Conservation (phyloP, 768 basidiomycete species). For the Lactarius akahatsu region DNA sequence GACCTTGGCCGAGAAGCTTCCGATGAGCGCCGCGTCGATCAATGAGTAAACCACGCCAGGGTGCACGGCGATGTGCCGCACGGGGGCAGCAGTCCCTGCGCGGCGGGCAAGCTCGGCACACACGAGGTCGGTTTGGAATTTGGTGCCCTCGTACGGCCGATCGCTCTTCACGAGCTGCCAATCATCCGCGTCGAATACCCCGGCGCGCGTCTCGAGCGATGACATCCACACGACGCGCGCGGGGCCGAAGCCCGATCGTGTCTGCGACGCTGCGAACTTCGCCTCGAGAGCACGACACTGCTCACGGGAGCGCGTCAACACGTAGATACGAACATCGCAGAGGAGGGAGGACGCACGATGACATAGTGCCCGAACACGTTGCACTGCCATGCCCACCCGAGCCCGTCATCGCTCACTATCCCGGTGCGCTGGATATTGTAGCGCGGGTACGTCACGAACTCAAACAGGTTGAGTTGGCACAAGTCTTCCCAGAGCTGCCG, state of each 20-base stretch:
- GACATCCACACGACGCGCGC: slow-evolving; percentile 79
- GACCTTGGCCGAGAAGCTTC: slow-evolving; percentile 44
- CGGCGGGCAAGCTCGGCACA: slow-evolving; percentile 52
- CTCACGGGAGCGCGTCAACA: slow-evolving; percentile 4
- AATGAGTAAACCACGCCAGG: slow-evolving; percentile 72
- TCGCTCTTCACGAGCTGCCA: slow-evolving; percentile 65
- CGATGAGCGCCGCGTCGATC: slow-evolving; percentile 50
- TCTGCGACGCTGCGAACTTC: slow-evolving; percentile 47
- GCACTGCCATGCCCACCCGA: slow-evolving; percentile 83
- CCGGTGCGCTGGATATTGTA: slow-evolving; percentile 61
- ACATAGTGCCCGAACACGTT: slow-evolving; percentile 82
- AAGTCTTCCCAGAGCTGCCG: slow-evolving; percentile 44
- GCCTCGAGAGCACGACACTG: slow-evolving; percentile 65
- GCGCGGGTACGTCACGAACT: slow-evolving; percentile 50
- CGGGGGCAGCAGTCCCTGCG: slow-evolving; percentile 35
- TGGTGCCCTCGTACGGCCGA: slow-evolving; percentile 67
- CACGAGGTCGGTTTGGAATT: slow-evolving; percentile 77
- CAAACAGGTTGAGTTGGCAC: slow-evolving; percentile 38
- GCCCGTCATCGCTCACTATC: slow-evolving; percentile 60
- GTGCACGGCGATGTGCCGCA: slow-evolving; percentile 62
- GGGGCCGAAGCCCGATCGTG: slow-evolving; percentile 33
- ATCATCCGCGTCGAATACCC: slow-evolving; percentile 59
- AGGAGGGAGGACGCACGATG: slow-evolving; percentile 53
- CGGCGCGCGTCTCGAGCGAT: slow-evolving; percentile 60
- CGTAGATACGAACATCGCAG: not conserved